Base-by-base conservation (phyloP, 1,284 basidiomycete species). In the Spongispora temasekensis region DNA sequence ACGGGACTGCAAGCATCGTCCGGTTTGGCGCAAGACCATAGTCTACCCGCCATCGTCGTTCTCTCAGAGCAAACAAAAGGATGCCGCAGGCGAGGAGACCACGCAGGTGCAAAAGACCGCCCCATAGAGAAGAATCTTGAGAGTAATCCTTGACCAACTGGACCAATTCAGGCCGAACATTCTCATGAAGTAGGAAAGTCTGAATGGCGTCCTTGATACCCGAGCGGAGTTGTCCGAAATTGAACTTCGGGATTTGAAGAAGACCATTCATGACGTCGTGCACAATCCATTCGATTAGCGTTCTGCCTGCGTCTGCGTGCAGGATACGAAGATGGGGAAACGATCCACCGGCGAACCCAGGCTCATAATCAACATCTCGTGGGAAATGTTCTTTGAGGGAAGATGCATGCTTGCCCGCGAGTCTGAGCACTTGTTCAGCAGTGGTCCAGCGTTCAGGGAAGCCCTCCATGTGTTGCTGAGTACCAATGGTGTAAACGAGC, bases 1-100 rank as follows among this genome's bases (percentile, higher is more conserved):
- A 85, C 2, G 83, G 83, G 0, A 85, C 83, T 0, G 84, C 83
- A 5, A 85, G 71, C 61, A 79, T 74, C 1, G 84, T 78, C 5
- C 83, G 79, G 10, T 32, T 61, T 5, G 64, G 67, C 57, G 81
- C 78, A 19, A 84, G 74, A 0, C 83, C 84, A 65, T 81, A 85
- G 63, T 86, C 34, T 19, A 85, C 83, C 21, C 83, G 70, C 79
- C 80, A 85, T 23, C 81, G 74, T 57, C 76, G 78, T 31, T 81
- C 75, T 53, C 67, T 72, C 9, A 85, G 68, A 21, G 71, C 72
- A 62, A 79, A 78, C 10, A 72, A 50, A 2, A 86, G 68, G 3
- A 85, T 77, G 1, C 78, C 79, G 13, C 71, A 68, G 0, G 73
- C 76, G n/a, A 85, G 60, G 5, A 81, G 71, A 2, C 83, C 83